A percentile compares a stretch with the other conserved stretches of the same genome.
Evolutionary conservation across 2,329 filamentous ascomycete genomes (phyloP).

Genomic region (Berkeleyomyces basicola): DNA sequence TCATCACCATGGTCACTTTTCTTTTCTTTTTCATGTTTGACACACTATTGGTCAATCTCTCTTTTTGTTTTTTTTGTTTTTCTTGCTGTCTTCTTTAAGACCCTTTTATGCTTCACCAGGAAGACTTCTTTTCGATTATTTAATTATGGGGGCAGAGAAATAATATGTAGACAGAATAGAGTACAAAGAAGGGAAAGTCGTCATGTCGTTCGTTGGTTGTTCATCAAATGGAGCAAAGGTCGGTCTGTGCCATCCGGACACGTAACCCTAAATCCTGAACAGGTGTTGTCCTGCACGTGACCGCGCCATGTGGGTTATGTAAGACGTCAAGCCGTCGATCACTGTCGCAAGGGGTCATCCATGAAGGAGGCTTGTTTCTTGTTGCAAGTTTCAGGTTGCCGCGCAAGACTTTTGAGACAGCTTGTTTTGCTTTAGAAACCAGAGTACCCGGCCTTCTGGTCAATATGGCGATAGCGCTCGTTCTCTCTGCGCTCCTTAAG

Average conservation of each 20-base stretch:
- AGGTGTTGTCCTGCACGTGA: background rate
- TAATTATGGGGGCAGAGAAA: background rate
- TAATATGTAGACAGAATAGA: background rate
- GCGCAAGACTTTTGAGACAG: background rate
- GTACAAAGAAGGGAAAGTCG: background rate
- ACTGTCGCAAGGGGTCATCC: background rate
- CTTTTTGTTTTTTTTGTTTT: background rate
- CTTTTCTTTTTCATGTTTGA: background rate
- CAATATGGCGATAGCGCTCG: conserved; percentile 62
- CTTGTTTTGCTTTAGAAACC: conserved; percentile 25
- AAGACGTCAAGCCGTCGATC: background rate
- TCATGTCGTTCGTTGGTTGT: background rate
- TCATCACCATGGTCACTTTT: background rate
- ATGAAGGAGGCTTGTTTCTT: background rate
- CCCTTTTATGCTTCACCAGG: background rate
- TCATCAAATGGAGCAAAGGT: background rate
- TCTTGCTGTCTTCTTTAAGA: background rate
- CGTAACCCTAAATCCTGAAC: background rate
- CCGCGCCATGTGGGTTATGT: background rate
- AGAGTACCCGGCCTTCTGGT: conserved; percentile 52
- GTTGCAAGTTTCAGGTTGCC: background rate
- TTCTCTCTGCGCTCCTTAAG: conserved; percentile 68
- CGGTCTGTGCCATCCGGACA: too few relatives aligned
- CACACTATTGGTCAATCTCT: background rate
- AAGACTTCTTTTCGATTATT: background rate